Base-by-base conservation (phyloP, 202 grass and related monocot species). In the Panicum hallii region DNA sequence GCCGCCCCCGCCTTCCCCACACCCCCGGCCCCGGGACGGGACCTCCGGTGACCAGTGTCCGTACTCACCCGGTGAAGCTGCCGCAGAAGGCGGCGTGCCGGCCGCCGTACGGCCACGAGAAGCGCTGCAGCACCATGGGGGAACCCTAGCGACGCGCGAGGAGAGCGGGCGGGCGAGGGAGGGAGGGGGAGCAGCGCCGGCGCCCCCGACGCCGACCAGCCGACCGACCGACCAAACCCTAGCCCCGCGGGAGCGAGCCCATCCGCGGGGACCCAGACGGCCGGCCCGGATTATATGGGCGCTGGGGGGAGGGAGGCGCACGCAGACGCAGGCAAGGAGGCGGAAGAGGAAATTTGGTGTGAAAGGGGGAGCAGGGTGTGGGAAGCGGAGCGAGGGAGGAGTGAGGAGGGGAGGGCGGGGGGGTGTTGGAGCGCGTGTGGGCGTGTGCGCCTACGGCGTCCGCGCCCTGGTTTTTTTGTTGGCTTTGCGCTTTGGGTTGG, bases 71-170 rank as follows among this genome's bases (percentile, higher is more conserved):
- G 20, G 82, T 90, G 88, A 90, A 93, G 85, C 63, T 88, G 64
- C 74, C 91, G 69, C 73, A 93, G 49, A 90, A 71, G 88, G 85
- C 79, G 47, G 79, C 88, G 23, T 22, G 63, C 9, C 57, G 68
- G 66, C 82, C 91, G 55, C 82, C 85, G 62, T 83, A 86, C 28
- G 88, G 91, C 91, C 91, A 93, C 62, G 63, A 53, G 79, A 93
- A 93, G 78, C 74, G 78, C 32, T 43, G 85, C n/a, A 62, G 67
- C 82, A 93, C 91, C 91, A 93, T 90, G 73, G 65, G 7, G 17
- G 74, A 89, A 85, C 86, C 82, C 90, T 91, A 88, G 82, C 40
- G 32, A 3, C 19, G 45, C 62, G 63, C 13, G 36, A 2, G 43
- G 0, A 30, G 46, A 53, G 70, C 41, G 0, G n/a, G 62, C 26